Evolutionary conservation across 1,284 basidiomycete species (phyloP), one percentile per base, ranked within the genome.

Genomic region (Pseudozyma sp.): DNA sequence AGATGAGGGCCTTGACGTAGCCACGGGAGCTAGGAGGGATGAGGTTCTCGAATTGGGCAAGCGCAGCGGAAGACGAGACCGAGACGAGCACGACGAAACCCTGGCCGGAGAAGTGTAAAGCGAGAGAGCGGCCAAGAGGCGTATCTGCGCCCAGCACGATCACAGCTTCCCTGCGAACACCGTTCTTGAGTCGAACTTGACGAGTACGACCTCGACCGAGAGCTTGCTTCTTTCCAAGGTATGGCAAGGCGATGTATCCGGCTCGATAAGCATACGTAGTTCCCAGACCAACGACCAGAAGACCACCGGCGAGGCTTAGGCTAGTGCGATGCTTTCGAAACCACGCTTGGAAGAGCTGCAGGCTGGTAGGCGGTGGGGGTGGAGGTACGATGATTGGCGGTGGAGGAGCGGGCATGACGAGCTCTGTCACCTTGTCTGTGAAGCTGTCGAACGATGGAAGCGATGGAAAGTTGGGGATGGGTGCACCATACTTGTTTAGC

Each of bases 141-240:
- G 80, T 81, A 56, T 85, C 83, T n/a, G 65, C 83, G 21, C 82
- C 83, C 0, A 85, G 77, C 16, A 85, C 78, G 52, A 82, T 76
- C 51, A 81, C 72, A 16, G 71, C 73, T 70, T 81, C 80, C 42
- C 71, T 59, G n/a, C 78, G 68, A 14, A 71, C 38, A 16, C 80
- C 78, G 18, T 78, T 77, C 54, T 68, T 69, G 40, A 67, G 49
- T 42, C 67, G 62, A 5, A 71, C 63, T 49, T 71, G 61, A 12
- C 74, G 50, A 14, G 50, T 74, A 13, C 64, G 62, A 13, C 77
- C 51, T 25, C 65, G 40, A 40, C 62, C 54, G 12, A 49, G 49
- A 5, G 55, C 42, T 19, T 62, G 68, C 56, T 59, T 74, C 53
- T 44, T 55, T 40, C 76, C 77, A 13, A 77, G 66, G 12, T 62